A percentile compares a stretch with the other conserved stretches of the same genome.
phyloP scores from a whole-genome alignment of 352 stramenopile genomes.

The Heterotrichella gracilis region DNA sequence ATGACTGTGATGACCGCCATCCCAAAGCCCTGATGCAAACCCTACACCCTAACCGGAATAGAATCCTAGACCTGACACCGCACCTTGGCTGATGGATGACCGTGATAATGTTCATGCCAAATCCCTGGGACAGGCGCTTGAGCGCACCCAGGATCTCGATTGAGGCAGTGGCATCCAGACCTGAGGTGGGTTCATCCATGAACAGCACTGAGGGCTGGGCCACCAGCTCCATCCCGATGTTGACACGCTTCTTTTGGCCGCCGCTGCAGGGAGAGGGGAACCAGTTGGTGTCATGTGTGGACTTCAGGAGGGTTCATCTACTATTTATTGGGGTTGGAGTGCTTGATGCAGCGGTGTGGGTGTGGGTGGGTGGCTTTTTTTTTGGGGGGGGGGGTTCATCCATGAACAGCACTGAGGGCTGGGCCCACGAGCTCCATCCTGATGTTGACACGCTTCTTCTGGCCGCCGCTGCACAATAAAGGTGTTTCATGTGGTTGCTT shows the following conservation, averaged over 20 bases:
- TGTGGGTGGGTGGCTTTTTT: too few species aligned
- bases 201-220: slow-evolving; percentile 34
- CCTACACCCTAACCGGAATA: too few species aligned
- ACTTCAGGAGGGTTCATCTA: too few species aligned
- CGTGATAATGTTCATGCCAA: slow-evolving; percentile 16
- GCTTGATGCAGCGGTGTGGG: too few species aligned
- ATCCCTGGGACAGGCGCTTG: slow-evolving; percentile 26
- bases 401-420: slow-evolving; percentile 35
- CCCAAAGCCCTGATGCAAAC: too few species aligned
- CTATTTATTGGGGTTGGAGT: too few species aligned
- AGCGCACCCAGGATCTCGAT: slow-evolving; percentile 35
- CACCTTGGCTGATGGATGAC: slow-evolving; percentile 19
- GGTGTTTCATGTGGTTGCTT: too few species aligned
- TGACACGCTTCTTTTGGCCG: slow-evolving; percentile 40
- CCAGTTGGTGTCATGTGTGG: too few species aligned
- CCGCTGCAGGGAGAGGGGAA: too few species aligned
- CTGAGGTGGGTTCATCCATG: slow-evolving; percentile 43
- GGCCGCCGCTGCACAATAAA: too few species aligned
- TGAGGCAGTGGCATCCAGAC: slow-evolving; percentile 37
- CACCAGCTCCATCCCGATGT: slow-evolving; percentile 44
- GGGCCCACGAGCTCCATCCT: slow-evolving; percentile 40
- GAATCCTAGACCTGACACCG: too few species aligned
- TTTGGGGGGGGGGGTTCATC: slow-evolving; percentile 50
- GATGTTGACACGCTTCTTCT: slow-evolving; percentile 43
- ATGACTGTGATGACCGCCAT: too few species aligned